A percentile compares a stretch with the other conserved stretches of the same genome.
phyloP scores from a whole-genome alignment of 257 asterid genomes.

The Linderniella brevidens region DNA sequence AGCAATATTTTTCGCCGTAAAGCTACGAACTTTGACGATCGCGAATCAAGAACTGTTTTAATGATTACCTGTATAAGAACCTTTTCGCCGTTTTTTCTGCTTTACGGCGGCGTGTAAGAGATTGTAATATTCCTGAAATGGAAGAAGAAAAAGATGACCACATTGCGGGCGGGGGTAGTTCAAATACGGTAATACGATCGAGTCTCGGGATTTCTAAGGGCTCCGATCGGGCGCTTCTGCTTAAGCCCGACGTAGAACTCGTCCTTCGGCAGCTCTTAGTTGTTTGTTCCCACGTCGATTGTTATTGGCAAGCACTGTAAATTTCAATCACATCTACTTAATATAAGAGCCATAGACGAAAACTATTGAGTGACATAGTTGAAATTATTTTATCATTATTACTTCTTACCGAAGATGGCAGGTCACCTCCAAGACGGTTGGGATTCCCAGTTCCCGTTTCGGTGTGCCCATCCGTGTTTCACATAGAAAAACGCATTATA shows the following conservation, averaged over 20 bases:
- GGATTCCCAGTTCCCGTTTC: too few relatives aligned
- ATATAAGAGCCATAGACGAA: too few relatives aligned
- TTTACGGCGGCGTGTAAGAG: slow-evolving; percentile 74
- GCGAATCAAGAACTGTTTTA: too few relatives aligned
- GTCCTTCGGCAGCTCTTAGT: slow-evolving; percentile 51
- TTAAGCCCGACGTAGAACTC: slow-evolving; percentile 89
- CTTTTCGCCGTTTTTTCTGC: slow-evolving; percentile 85
- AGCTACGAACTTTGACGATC: too few relatives aligned
- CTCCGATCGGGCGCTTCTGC: slow-evolving; percentile 73
- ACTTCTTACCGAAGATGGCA: slow-evolving; percentile 78
- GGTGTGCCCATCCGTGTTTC: too few relatives aligned
- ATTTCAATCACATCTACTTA: too few relatives aligned
- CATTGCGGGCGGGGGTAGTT: too few relatives aligned
- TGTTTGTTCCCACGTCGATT: slow-evolving; percentile 90
- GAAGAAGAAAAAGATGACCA: slow-evolving; percentile 3
- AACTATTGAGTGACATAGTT: neutral
- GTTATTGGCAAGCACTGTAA: slow-evolving; percentile 67
- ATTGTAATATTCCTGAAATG: slow-evolving; percentile 62
- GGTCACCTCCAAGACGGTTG: slow-evolving; percentile 90
- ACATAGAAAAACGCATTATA: too few relatives aligned
- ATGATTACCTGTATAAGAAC: slow-evolving; percentile 82
- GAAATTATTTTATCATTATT: neutral
- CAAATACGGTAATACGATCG: too few relatives aligned
- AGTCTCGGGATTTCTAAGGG: too few relatives aligned
- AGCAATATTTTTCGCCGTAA: too few relatives aligned